Evolutionary conservation across 805 yeast species (phyloP).

Genomic region (Candida michaelii): DNA sequence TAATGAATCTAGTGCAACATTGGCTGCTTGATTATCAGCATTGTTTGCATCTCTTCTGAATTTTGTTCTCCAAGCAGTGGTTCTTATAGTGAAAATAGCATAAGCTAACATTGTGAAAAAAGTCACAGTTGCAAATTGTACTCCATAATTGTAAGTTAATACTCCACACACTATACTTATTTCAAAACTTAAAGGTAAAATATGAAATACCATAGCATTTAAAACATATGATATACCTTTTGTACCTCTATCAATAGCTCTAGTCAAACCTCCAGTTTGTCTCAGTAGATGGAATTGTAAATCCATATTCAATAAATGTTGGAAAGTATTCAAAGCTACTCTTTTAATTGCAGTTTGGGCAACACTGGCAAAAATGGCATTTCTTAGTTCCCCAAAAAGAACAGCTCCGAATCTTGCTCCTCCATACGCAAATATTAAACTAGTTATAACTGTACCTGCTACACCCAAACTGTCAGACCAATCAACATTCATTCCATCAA

Average conservation of each 20-base stretch:
- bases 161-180: slow-evolving; percentile 92
- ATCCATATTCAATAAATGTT: slow-evolving; percentile 80
- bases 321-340: slow-evolving; percentile 86
- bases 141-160: slow-evolving; percentile 88
- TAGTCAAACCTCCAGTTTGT: slow-evolving; percentile 93
- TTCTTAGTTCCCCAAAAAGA: slow-evolving; percentile 88
- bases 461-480: slow-evolving; percentile 68
- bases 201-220: slow-evolving; percentile 97
- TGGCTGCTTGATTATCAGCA: slow-evolving; percentile 95
- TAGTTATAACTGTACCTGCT: slow-evolving; percentile 62
- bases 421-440: slow-evolving; percentile 82
- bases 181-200: slow-evolving; percentile 88
- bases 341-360: slow-evolving; percentile 91
- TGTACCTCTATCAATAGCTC: slow-evolving; percentile 97
- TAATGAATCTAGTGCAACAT: slow-evolving; percentile 89
- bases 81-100: slow-evolving; percentile 80
- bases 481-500: slow-evolving; percentile 91
- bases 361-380: slow-evolving; percentile 93
- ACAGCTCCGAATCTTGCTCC: slow-evolving; percentile 93
- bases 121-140: slow-evolving; percentile 85
- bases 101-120: slow-evolving; percentile 86
- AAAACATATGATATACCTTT: slow-evolving; percentile 93
- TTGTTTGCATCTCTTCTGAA: slow-evolving; percentile 84
- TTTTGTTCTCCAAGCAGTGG: slow-evolving; percentile 95
- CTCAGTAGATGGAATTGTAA: slow-evolving; percentile 84